phyloP scores from a whole-genome alignment of 176 grass and related monocot species.

The Pontederia paniculata region DNA sequence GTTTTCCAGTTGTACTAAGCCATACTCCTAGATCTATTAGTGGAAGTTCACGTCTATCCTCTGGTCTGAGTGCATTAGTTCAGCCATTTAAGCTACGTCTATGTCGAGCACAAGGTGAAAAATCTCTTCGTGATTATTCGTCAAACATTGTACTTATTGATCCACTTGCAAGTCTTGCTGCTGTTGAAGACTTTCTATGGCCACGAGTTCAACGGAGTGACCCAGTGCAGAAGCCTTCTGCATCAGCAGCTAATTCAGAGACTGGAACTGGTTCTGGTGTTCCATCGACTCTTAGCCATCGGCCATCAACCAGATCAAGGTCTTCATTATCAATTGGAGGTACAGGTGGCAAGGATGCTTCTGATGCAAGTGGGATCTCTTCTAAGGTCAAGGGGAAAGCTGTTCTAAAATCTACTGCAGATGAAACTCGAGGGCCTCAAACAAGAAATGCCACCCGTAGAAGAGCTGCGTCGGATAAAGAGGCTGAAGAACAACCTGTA shows the following conservation, averaged over 20 bases:
- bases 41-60: conserved; percentile 38
- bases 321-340: conserved; percentile 37
- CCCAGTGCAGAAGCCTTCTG: conserved; percentile 31
- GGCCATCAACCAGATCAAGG: conserved; percentile 43
- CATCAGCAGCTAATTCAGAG: conserved; percentile 42
- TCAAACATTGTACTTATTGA: conserved; percentile 91
- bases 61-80: conserved; percentile 50
- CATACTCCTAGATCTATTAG: conserved; percentile 46
- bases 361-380: conserved; percentile 35
- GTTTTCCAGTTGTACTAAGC: conserved; percentile 68
- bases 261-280: conserved; percentile 36
- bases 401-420: conserved; percentile 38
- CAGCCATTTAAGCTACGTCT: conserved; percentile 83
- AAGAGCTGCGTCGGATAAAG: conserved; percentile 57
- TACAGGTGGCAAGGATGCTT: conserved; percentile 38
- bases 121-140: conserved; percentile 76
- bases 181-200: conserved; percentile 90
- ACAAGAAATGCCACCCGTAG: conserved; percentile 51
- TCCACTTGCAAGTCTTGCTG: conserved; percentile 61
- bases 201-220: conserved; percentile 62
- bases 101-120: conserved; percentile 63
- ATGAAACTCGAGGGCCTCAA: conserved; percentile 44
- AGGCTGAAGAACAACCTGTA: conserved; percentile 41
- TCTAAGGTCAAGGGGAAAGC: conserved; percentile 81
- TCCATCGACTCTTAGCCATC: conserved; percentile 28